phyloP scores from a whole-genome alignment of 768 basidiomycete species.

The Tylopilus rubrobrunneus region DNA sequence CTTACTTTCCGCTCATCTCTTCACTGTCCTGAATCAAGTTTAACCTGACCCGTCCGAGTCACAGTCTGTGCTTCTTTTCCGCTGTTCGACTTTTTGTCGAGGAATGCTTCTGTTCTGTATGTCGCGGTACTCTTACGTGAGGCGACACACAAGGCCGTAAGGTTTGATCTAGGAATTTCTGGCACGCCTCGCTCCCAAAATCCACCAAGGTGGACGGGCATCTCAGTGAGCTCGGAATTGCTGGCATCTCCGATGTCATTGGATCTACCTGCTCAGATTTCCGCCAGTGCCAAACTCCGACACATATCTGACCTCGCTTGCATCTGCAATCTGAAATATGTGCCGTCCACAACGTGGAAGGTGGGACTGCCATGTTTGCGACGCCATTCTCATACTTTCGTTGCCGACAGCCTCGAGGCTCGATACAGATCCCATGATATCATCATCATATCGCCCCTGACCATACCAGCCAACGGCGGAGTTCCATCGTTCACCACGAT shows the following conservation, averaged over 20 bases:
- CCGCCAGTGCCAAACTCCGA: conserved; percentile 7
- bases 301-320: conserved; percentile 5
- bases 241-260: conserved; percentile 18
- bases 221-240: background rate
- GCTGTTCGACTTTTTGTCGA: background rate
- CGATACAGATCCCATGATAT: conserved; percentile 1
- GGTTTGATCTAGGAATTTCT: conserved; percentile 7
- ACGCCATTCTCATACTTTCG: background rate
- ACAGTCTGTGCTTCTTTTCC: conserved; percentile 7
- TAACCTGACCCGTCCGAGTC: background rate
- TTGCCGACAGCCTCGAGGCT: background rate
- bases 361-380: conserved; percentile 1
- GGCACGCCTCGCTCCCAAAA: background rate
- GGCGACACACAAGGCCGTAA: background rate
- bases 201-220: background rate
- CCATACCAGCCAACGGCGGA: background rate
- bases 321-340: background rate
- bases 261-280: background rate
- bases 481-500: background rate
- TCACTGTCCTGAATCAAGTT: background rate
- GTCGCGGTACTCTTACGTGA: conserved; percentile 13
- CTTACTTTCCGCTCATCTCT: background rate
- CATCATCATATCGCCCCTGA: conserved; percentile 6
- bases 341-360: conserved; percentile 7
- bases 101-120: background rate